phyloP scores from a whole-genome alignment of 2,329 filamentous ascomycete species.

The Oidium heveae region DNA sequence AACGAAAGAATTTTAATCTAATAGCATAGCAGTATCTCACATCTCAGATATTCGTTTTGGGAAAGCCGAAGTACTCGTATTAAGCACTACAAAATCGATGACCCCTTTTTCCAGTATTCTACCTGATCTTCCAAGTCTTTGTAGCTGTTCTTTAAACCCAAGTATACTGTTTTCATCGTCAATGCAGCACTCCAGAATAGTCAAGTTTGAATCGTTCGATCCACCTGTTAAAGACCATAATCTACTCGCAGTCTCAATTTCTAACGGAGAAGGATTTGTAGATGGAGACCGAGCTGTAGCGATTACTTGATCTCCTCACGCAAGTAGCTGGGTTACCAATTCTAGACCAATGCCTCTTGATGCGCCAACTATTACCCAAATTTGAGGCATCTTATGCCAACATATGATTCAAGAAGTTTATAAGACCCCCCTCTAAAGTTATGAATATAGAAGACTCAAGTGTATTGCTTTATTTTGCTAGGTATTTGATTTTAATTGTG shows the following conservation, averaged over 20 bases:
- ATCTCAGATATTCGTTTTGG: slow-evolving; percentile 17
- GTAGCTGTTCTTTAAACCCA: slow-evolving; percentile 5
- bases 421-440: no score
- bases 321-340: slow-evolving; percentile 17
- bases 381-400: slow-evolving; percentile 4
- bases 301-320: slow-evolving; percentile 18
- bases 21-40: slow-evolving; percentile 15
- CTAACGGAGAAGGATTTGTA: slow-evolving; percentile 9
- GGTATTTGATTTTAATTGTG: no score
- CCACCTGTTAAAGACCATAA: slow-evolving; percentile 19
- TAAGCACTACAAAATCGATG: slow-evolving; percentile 26
- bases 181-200: slow-evolving; percentile 22
- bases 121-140: slow-evolving; percentile 3
- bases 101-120: slow-evolving; percentile 5
- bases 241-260: slow-evolving; percentile 12
- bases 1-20: no score
- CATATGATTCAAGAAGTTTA: no score
- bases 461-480: no score
- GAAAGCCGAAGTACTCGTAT: slow-evolving; percentile 29
- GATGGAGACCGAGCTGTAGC: slow-evolving; percentile 19
- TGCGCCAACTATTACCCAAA: slow-evolving; percentile 21
- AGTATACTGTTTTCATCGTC: slow-evolving; percentile 24
- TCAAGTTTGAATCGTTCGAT: slow-evolving; percentile 15
- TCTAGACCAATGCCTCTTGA: slow-evolving; percentile 22
- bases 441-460: no score